Conservation (phyloP, 495 filamentous ascomycete genomes). For the Articulospora tetracladia region DNA sequence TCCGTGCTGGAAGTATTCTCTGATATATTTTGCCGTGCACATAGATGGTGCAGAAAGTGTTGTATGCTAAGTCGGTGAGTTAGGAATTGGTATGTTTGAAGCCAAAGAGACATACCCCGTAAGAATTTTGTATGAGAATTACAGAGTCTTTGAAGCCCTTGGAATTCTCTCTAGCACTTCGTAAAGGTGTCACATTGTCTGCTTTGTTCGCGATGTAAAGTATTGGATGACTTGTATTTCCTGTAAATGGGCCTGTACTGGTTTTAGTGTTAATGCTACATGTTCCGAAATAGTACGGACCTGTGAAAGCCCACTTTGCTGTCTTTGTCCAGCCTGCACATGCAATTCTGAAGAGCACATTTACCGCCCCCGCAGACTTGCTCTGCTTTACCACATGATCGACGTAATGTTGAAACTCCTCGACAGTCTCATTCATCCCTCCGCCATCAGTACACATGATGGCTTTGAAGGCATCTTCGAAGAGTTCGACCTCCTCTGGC, state of each 20-base stretch:
- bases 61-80: constrained; percentile 6
- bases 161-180: background rate
- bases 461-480: background rate
- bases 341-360: background rate
- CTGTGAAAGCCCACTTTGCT: background rate
- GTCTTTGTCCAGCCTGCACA: background rate
- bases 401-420: background rate
- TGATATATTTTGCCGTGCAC: constrained; percentile 13
- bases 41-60: constrained; percentile 11
- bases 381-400: background rate
- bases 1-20: constrained; percentile 19
- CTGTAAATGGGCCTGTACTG: background rate
- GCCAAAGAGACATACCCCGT: background rate
- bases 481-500: background rate
- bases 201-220: background rate
- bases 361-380: background rate
- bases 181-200: background rate
- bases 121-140: background rate
- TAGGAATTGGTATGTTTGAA: background rate
- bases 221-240: background rate
- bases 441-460: background rate
- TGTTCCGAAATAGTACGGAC: background rate
- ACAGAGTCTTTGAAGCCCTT: background rate
- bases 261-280: background rate
- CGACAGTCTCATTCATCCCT: background rate